Evolutionary conservation across 2,329 filamentous ascomycete species (phyloP), one percentile per base, ranked within the genome.

Genomic region (Claviceps citrina): DNA sequence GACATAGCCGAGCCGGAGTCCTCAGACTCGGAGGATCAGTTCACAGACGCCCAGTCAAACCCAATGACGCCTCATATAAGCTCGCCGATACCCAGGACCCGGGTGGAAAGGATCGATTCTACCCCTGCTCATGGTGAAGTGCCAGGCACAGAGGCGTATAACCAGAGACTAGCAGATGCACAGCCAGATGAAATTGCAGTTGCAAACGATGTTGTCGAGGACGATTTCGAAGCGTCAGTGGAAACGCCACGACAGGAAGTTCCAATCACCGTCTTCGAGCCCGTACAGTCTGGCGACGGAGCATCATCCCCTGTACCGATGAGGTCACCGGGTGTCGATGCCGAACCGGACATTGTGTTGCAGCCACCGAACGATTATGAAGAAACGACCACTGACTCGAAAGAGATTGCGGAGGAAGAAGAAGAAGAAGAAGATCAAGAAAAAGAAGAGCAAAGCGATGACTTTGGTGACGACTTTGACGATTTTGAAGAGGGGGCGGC

Each of bases 11-110:
- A 71, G 33, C 31, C 43, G 31, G 43, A 45, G 44, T 65, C 64
- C 24, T 78, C 76, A 36, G 77, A 80, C 46, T 78, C 74, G 22
- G 77, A 81, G 34, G 77, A 81, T 48, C 77, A 81, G 59, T 81
- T 78, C 57, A 79, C 73, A 38, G 77, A 81, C 54, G 76, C 77
- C 26, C 71, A 71, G 40, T 77, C 74, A 26, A 67, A 58, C 41
- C 63, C 53, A 43, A 58, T 50, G 48, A 70, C 58, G 53, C 63
- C 60, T 7, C 59, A 56, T 5, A 51, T 56, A 31, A 57, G 54
- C 45, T 71, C 70, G 12, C 70, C 73, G 16, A 68, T 76, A 40
- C 75, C 73, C n/a, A 67, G 63, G 45, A 75, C 71, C 19, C 60
- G 71, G 40, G 66, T 77, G 26, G 72, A 78, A 52, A 73, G 68